These are phyloP conservation scores for Zalaria obscura DNA, from an alignment of 2,329 filamentous ascomycete species.

Conservation along the genomic window DNA sequence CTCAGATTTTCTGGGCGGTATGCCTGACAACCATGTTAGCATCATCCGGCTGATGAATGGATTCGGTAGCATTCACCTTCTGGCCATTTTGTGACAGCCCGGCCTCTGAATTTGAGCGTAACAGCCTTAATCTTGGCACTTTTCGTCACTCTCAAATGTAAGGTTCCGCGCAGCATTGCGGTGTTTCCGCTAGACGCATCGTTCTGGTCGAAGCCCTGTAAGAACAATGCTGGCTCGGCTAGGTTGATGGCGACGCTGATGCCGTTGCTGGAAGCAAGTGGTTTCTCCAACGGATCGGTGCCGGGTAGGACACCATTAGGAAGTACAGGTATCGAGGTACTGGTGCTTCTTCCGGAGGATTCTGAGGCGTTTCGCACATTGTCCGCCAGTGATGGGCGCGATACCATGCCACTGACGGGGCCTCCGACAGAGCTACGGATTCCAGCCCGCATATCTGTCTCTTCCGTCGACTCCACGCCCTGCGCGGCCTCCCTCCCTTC, in stretches of 20 bases:
- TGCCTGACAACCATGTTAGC: constrained; percentile 34
- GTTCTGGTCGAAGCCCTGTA: constrained; percentile 65
- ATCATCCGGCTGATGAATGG: not conserved
- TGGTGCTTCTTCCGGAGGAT: constrained; percentile 9
- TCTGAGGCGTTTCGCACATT: constrained; percentile 22
- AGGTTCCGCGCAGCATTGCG: constrained; percentile 70
- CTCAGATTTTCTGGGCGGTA: constrained; percentile 74
- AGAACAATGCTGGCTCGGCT: constrained; percentile 66
- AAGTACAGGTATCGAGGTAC: not conserved
- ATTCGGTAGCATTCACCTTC: constrained; percentile 45
- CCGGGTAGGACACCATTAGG: constrained; percentile 15
- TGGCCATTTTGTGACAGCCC: constrained; percentile 86
- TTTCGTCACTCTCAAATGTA: constrained; percentile 74
- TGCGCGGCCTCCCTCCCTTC: not conserved
- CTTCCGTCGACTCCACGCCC: constrained; percentile 1
- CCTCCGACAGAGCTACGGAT: constrained; percentile 25
- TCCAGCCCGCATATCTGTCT: constrained; percentile 20
- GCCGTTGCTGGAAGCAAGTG: constrained; percentile 65
- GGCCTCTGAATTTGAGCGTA: constrained; percentile 72
- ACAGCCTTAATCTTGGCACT: constrained; percentile 87
- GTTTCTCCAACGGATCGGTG: constrained; percentile 40
- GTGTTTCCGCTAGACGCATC: constrained; percentile 51
- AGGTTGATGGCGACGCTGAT: constrained; percentile 60
- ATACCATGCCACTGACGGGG: constrained; percentile 22
- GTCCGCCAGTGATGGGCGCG: constrained; percentile 26